phyloP scores from a whole-genome alignment of 2,329 filamentous ascomycete species.

The Cladosporium sp. region DNA sequence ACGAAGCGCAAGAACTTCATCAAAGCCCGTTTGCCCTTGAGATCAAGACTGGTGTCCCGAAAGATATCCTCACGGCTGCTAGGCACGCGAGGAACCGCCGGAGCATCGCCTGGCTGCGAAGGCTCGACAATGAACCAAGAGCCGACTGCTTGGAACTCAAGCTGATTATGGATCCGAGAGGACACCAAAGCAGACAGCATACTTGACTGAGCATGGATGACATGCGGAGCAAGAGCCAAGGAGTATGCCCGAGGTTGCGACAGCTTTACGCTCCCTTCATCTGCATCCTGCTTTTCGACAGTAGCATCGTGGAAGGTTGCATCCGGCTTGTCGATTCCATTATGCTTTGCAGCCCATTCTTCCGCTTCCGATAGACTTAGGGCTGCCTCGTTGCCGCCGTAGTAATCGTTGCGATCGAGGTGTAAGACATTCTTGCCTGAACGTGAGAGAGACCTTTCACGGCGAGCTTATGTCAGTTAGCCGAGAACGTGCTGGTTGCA shows the following conservation, averaged over 20 bases:
- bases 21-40: conserved; percentile 74
- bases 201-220: conserved; percentile 77
- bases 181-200: conserved; percentile 79
- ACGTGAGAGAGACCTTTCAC: conserved; percentile 78
- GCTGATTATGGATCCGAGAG: conserved; percentile 78
- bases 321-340: background rate
- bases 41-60: conserved; percentile 66
- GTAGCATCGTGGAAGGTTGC: conserved; percentile 28
- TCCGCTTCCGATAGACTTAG: conserved; percentile 79
- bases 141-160: conserved; percentile 90
- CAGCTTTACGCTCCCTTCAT: conserved; percentile 41
- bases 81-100: conserved; percentile 57
- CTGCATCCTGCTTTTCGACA: conserved; percentile 26
- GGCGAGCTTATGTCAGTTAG: conserved; percentile 65
- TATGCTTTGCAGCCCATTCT: conserved; percentile 57
- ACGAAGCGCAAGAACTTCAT: conserved; percentile 96
- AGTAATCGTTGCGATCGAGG: conserved; percentile 80
- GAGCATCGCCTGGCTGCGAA: background rate
- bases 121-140: conserved; percentile 75
- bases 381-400: conserved; percentile 80
- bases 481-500: conserved; percentile 19
- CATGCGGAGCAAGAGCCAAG: conserved; percentile 75
- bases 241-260: conserved; percentile 69
- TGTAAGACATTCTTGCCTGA: conserved; percentile 89
- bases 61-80: conserved; percentile 91